Conservation (phyloP, 2,329 filamentous ascomycete genomes). For the Colletotrichum abscissum region DNA sequence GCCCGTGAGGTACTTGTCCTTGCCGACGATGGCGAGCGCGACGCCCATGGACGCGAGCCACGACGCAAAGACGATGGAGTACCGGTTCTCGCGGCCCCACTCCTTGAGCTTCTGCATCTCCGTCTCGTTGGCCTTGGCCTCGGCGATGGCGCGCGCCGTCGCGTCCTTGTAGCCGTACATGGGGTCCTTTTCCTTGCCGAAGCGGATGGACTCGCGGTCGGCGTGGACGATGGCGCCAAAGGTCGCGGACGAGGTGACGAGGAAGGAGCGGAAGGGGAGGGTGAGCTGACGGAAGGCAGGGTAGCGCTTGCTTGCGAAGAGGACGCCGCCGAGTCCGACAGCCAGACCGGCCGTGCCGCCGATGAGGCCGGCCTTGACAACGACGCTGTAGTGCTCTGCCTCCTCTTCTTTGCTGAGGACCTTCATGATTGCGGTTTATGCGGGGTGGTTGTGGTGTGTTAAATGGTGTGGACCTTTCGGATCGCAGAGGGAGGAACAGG, state of each 20-base stretch:
- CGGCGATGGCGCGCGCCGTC: slow-evolving; percentile 65
- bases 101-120: slow-evolving; percentile 70
- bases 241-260: slow-evolving; percentile 83
- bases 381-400: slow-evolving; percentile 82
- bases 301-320: slow-evolving; percentile 77
- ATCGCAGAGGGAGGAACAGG: neutral
- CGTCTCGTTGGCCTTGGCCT: slow-evolving; percentile 67
- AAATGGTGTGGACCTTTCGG: neutral
- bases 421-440: slow-evolving; percentile 76
- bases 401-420: slow-evolving; percentile 95
- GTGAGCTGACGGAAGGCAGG: slow-evolving; percentile 84
- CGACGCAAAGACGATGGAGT: slow-evolving; percentile 83
- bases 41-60: slow-evolving; percentile 86
- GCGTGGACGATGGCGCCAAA: slow-evolving; percentile 91
- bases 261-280: slow-evolving; percentile 89
- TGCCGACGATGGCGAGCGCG: slow-evolving; percentile 79
- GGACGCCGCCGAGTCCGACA: slow-evolving; percentile 74
- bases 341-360: slow-evolving; percentile 78
- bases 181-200: slow-evolving; percentile 77
- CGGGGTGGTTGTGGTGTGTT: neutral
- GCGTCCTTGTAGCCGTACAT: slow-evolving; percentile 74
- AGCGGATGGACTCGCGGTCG: slow-evolving; percentile 74
- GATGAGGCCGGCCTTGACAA: slow-evolving; percentile 81
- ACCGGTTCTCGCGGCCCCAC: slow-evolving; percentile 85
- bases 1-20: slow-evolving; percentile 79